Evolutionary conservation across 768 basidiomycete species (phyloP), one percentile per base, ranked within the genome.

Genomic region (Boletus pseudopeckii): DNA sequence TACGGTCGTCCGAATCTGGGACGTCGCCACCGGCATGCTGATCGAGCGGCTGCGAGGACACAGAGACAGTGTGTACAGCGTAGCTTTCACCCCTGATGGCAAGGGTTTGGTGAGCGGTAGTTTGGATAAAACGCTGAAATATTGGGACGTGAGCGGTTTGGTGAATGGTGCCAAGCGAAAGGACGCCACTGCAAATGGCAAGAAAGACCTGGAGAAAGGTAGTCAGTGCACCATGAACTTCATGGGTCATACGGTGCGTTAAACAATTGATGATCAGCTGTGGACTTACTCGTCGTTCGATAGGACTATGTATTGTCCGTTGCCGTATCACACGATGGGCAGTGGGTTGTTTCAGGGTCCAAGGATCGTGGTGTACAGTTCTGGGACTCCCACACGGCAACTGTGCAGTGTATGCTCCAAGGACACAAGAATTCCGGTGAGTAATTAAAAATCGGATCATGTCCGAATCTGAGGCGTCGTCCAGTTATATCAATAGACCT

Each of bases 291-390:
- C 4, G 26, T 46, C 41, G 44, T 28, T 36, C 17, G 2, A 34
- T 60, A 84, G 82, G 86, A 88, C 67, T 88, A 86, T 54, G 86
- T 88, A 54, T 75, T 88, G 47, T 82, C 81, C 43, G 85, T 86
- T 43, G 84, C 84, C 18, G 90, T 94, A 45, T 92, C 91, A 43
- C 88, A 92, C 58, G 95, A 98, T 70, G 92, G 91, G 55, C 84
- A 90, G 59, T 88, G 93, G 90, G 88, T 98, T 61, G 95, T 97
- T 11, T 94, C 92, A 11, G 96, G 97, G 48, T 87, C 85, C 34
- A 98, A 98, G 74, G 97, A 99, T 69, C 88, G 97, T 13, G 89
- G 92, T 1, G 94, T 99, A 51, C 92, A 95, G 69, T 93, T 96
- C 68, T 92, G 90, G 86, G 91, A 95, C 66, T 83, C 90, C 48